These are phyloP conservation scores for Annulohypoxylon moriforme DNA, from an alignment of 495 filamentous ascomycete genomes.

Conservation along the genomic window DNA sequence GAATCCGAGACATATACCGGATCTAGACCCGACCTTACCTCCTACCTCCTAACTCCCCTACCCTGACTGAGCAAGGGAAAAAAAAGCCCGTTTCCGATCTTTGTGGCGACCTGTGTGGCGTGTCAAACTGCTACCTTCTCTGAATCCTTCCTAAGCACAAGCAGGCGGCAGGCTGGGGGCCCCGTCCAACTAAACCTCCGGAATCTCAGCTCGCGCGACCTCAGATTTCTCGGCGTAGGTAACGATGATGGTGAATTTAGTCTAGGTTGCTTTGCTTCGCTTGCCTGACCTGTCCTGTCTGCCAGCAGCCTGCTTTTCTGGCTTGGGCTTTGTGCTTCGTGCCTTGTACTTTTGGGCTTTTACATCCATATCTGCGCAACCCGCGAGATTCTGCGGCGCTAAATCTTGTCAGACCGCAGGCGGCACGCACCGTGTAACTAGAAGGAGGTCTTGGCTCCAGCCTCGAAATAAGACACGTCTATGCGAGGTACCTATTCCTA, in stretches of 20 bases:
- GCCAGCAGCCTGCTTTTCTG: too few species aligned
- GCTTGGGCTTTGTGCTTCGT: background rate
- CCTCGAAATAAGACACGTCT: background rate
- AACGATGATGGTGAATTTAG: background rate
- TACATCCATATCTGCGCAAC: too few species aligned
- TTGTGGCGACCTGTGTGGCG: background rate
- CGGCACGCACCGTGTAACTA: background rate
- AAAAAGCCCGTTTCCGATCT: conserved; percentile 12
- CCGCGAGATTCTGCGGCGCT: background rate
- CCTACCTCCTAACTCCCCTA: background rate
- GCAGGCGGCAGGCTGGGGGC: background rate
- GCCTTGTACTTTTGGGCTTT: too few species aligned
- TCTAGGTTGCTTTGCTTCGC: background rate
- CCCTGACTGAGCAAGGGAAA: background rate
- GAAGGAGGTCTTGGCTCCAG: background rate
- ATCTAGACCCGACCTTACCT: background rate
- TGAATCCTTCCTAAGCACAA: background rate
- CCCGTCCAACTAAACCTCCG: background rate
- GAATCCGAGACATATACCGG: conserved; percentile 7
- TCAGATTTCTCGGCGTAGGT: conserved; percentile 1
- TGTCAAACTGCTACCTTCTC: background rate
- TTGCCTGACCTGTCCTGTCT: background rate
- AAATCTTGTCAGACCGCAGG: conserved; percentile 1
- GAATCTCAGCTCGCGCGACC: background rate
- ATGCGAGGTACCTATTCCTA: background rate